A percentile compares a stretch with the other conserved stretches of the same genome.
phyloP scores from a whole-genome alignment of 169 alveolate species.

The Eimeria falciformis region DNA sequence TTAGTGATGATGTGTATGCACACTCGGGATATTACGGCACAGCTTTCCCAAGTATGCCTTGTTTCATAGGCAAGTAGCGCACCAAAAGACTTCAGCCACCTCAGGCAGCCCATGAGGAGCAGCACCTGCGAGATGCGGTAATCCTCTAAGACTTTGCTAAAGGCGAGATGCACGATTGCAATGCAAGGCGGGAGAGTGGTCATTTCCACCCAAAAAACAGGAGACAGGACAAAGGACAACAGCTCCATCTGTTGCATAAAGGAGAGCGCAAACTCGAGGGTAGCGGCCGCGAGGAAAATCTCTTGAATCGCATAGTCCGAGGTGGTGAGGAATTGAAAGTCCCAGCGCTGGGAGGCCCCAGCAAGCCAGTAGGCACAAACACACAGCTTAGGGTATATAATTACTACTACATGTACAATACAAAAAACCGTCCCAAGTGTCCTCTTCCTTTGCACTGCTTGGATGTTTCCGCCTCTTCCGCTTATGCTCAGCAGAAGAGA shows the following conservation, averaged over 20 bases:
- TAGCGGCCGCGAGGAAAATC: conserved; percentile 5
- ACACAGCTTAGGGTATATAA: too few species aligned
- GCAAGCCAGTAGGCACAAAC: too few species aligned
- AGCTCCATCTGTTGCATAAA: not conserved
- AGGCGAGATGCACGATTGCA: not conserved
- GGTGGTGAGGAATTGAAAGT: not conserved
- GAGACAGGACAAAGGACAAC: not conserved
- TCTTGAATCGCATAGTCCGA: conserved; percentile 43
- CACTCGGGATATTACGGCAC: too few species aligned
- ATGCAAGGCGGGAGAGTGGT: conserved; percentile 10
- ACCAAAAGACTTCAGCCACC: conserved; percentile 28
- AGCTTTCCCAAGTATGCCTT: too few species aligned
- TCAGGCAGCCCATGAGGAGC: conserved; percentile 48
- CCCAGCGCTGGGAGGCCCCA: not conserved
- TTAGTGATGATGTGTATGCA: too few species aligned
- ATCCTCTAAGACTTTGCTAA: not conserved
- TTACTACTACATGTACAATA: too few species aligned
- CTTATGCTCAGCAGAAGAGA: too few species aligned
- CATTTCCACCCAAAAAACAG: not conserved
- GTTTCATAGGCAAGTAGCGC: too few species aligned
- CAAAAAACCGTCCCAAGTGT: too few species aligned
- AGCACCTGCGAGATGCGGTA: not conserved
- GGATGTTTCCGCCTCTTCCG: too few species aligned
- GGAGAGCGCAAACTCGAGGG: not conserved
- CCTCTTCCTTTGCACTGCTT: too few species aligned